phyloP scores from a whole-genome alignment of 306 rosid genomes.

The Mimosa bimucronata region DNA sequence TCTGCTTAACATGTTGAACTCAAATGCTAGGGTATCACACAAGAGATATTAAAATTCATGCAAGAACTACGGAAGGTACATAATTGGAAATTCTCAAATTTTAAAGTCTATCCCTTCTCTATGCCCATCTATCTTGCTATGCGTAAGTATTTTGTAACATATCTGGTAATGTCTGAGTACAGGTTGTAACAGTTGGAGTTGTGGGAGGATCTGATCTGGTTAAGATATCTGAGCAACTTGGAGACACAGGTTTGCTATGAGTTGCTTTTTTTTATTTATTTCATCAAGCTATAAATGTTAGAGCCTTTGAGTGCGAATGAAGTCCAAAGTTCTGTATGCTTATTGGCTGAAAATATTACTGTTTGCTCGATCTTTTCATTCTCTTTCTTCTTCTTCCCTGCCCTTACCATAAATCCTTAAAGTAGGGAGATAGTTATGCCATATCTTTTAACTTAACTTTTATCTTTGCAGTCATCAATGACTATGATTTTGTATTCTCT shows the following conservation, averaged over 20 bases:
- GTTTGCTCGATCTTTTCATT: background rate
- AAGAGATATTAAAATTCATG: conserved; percentile 66
- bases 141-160: background rate
- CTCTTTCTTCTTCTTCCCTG: background rate
- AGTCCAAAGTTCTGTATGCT: conserved; percentile 12
- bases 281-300: conserved; percentile 12
- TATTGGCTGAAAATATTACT: conserved; percentile 8
- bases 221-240: conserved; percentile 96
- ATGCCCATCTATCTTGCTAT: background rate
- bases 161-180: conserved; percentile 30
- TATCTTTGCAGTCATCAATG: conserved; percentile 67
- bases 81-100: background rate
- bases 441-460: conserved; percentile 6
- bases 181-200: conserved; percentile 87
- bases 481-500: conserved; percentile 89
- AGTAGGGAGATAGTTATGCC: background rate
- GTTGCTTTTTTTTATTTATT: background rate
- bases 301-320: conserved; percentile 1
- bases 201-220: conserved; percentile 94
- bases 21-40: conserved; percentile 57
- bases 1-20: background rate
- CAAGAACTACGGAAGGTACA: conserved; percentile 69
- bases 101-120: conserved; percentile 4
- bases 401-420: background rate
- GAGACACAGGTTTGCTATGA: conserved; percentile 64